A percentile compares a stretch with the other conserved stretches of the same genome.
Conservation (phyloP, 1,284 basidiomycete species). For the Puccinia coronata region DNA sequence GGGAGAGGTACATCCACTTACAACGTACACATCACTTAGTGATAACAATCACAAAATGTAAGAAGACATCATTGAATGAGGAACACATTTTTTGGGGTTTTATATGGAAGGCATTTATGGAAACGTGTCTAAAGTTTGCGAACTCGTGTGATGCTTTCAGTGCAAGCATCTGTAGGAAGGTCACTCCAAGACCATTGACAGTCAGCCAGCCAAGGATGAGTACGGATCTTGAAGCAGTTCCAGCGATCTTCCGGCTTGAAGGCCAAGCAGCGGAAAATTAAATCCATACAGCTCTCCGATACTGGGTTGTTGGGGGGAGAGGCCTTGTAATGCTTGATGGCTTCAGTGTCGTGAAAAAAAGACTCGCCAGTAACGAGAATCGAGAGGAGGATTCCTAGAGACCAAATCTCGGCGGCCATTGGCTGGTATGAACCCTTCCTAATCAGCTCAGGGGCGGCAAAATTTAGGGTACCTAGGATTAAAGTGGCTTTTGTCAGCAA, state of each 20-base stretch:
- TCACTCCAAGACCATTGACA: conserved; percentile 39
- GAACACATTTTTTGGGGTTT: conserved; percentile 13
- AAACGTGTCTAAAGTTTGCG: not conserved
- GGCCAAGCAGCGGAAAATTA: conserved; percentile 43
- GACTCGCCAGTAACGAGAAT: conserved; percentile 54
- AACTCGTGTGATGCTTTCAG: conserved; percentile 18
- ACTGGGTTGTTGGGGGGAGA: conserved; percentile 14
- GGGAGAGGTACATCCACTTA: not conserved
- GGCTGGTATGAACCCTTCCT: conserved; percentile 56
- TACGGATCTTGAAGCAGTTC: conserved; percentile 47
- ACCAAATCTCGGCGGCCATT: conserved; percentile 57
- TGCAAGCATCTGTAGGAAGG: conserved; percentile 29
- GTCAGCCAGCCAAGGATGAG: conserved; percentile 40
- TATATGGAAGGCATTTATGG: not conserved
- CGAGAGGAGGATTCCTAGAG: conserved; percentile 56
- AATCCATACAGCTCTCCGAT: conserved; percentile 36
- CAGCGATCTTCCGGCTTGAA: conserved; percentile 44
- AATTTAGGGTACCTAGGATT: conserved; percentile 56
- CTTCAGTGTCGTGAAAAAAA: conserved; percentile 40
- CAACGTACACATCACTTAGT: not conserved
- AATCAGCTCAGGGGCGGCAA: conserved; percentile 56
- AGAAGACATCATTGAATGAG: not conserved
- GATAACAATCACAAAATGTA: not conserved
- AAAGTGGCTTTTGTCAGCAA: conserved; percentile 33
- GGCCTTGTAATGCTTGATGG: conserved; percentile 39